Base-by-base conservation (phyloP, 2,329 filamentous ascomycete species). In the Penicillium sp. region DNA sequence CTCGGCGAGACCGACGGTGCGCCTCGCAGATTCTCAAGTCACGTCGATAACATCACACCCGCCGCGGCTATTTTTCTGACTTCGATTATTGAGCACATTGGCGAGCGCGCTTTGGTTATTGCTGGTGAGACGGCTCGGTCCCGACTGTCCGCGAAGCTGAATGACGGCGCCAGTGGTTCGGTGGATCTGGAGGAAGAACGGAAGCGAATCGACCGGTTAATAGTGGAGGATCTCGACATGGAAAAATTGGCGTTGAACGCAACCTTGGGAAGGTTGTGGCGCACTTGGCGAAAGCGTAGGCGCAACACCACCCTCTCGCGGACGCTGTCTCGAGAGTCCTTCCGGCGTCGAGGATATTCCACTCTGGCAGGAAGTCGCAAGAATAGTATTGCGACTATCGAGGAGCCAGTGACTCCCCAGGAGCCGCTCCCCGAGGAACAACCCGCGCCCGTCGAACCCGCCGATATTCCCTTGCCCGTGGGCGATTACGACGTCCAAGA, bases 51-150 rank as follows among this genome's bases (percentile, higher is more conserved):
- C 44, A 89, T 97, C 18, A 95, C 92, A 0, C 92, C 94, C 26
- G 89, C 92, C 0, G 91, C 95, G 13, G 92, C 94, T 54, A 97
- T 99, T 61, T 99, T 97, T 75, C 78, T 99, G 43, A 97, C 94
- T 0, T 95, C 93, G 0, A 91, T 99, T 56, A 80, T 99, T 37
- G 94, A 99, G 74, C 94, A 92, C 68, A 86, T 99, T 74, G 93
- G 91, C 28, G 94, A 99, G 74, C 90, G 96, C 70, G 89, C 91
- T 6, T 79, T 99, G 57, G 84, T 92, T n/a, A 84, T 95, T 34
- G 90, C 92, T 14, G 91, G 91, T 13, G 89, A 96, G 69, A 91
- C 91, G 24, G 89, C 94, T 1, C 91, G 73, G 16, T 72, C 67
- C 50, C 71, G 67, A 33, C 55, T 68, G 50, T 70, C 64, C 5